These are phyloP conservation scores for Lecanicillium sp. DNA, from an alignment of 2,329 filamentous ascomycete species.

Conservation along the genomic window DNA sequence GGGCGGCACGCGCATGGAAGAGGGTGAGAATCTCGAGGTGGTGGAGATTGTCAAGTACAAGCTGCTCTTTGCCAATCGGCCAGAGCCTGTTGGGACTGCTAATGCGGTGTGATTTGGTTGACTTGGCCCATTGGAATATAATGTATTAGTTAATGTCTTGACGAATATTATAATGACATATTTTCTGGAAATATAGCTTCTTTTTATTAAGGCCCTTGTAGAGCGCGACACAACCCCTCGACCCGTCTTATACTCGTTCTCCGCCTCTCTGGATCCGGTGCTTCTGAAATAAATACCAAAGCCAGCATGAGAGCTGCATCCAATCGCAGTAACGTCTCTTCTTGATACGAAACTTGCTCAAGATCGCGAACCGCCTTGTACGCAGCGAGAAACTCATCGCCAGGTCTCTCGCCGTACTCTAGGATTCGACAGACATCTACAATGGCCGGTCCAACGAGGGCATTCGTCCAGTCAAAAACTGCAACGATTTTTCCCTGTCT, in stretches of 20 bases:
- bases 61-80: constrained; percentile 72
- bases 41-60: constrained; percentile 84
- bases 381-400: constrained; percentile 8
- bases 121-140: background rate
- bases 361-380: constrained; percentile 4
- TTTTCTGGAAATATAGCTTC: background rate
- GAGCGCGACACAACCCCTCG: constrained; percentile 5
- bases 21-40: constrained; percentile 59
- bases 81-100: constrained; percentile 67
- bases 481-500: constrained; percentile 4
- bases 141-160: too few relatives aligned
- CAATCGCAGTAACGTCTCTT: constrained; percentile 11
- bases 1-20: constrained; percentile 28
- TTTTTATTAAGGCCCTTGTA: constrained; percentile 1
- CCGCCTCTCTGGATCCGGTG: constrained; percentile 8
- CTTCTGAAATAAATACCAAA: constrained; percentile 14
- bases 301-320: constrained; percentile 13
- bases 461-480: constrained; percentile 13
- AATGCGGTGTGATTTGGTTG: constrained; percentile 15
- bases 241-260: constrained; percentile 8
- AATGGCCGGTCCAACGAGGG: constrained; percentile 9
- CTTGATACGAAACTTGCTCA: constrained; percentile 2
- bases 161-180: too few relatives aligned
- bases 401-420: constrained; percentile 5
- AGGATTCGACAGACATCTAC: constrained; percentile 11